Percentiles rank a stretch among this genome's conserved stretches.
Evolutionary conservation across 768 basidiomycete species (phyloP).

Genomic region (Pulveroboletus sp.): DNA sequence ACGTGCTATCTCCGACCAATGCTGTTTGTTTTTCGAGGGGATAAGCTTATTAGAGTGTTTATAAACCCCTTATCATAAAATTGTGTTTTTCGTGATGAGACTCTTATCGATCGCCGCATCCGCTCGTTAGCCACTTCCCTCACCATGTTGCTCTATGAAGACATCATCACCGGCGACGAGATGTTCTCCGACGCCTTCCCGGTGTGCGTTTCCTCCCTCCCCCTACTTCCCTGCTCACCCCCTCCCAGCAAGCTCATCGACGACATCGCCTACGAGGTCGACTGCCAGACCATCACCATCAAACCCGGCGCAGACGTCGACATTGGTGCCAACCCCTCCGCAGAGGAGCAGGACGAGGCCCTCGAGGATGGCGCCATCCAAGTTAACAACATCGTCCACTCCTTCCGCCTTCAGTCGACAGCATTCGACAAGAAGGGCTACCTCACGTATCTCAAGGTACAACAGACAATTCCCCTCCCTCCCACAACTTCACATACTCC

Average conservation of each 20-base stretch:
- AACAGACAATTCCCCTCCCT: not conserved
- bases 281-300: constrained; percentile 66
- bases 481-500: not conserved
- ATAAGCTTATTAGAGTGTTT: too few species aligned
- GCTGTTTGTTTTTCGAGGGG: too few species aligned
- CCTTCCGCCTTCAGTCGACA: constrained; percentile 83
- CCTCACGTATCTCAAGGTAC: constrained; percentile 73
- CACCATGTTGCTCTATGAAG: constrained; percentile 71
- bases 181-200: constrained; percentile 94
- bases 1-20: too few species aligned
- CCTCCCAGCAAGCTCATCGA: constrained; percentile 68
- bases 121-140: constrained; percentile 2
- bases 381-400: constrained; percentile 90
- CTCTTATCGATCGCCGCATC: constrained; percentile 1
- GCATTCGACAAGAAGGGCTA: constrained; percentile 90
- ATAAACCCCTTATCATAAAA: too few species aligned
- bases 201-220: constrained; percentile 46
- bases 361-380: constrained; percentile 71
- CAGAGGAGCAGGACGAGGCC: constrained; percentile 79
- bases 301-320: constrained; percentile 79
- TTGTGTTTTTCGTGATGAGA: too few species aligned
- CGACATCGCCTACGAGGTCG: constrained; percentile 80
- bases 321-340: constrained; percentile 95
- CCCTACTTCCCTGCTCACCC: constrained; percentile 7
- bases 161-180: constrained; percentile 78